phyloP scores from a whole-genome alignment of 2,329 filamentous ascomycete genomes.

The Amylocarpus encephaloides region DNA sequence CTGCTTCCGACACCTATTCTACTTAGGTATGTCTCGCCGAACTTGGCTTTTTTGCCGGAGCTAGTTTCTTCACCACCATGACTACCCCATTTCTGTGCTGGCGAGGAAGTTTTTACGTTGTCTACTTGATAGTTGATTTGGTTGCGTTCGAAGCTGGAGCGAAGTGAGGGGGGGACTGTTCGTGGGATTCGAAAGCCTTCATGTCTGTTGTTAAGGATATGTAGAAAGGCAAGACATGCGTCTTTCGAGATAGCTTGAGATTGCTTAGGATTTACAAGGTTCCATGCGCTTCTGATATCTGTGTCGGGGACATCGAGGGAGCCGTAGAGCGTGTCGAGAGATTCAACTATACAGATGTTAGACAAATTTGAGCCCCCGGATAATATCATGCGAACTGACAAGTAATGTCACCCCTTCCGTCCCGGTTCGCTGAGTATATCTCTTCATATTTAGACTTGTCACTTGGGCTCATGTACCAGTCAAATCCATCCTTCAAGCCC shows the following conservation, averaged over 20 bases:
- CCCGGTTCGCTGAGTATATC: constrained; percentile 89
- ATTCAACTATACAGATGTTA: constrained; percentile 49
- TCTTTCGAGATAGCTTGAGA: constrained; percentile 84
- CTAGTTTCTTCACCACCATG: constrained; percentile 72
- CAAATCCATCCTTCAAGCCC: constrained; percentile 91
- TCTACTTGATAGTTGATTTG: constrained; percentile 95
- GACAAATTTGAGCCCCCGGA: background rate
- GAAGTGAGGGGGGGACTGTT: constrained; percentile 82
- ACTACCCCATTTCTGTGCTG: constrained; percentile 70
- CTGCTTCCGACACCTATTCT: constrained; percentile 72
- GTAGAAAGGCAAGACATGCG: constrained; percentile 86
- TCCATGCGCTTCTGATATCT: constrained; percentile 90
- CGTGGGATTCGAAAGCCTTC: constrained; percentile 93
- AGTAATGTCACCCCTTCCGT: constrained; percentile 75
- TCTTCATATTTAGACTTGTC: constrained; percentile 95
- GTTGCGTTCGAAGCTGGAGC: constrained; percentile 87
- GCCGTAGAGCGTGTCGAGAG: constrained; percentile 78
- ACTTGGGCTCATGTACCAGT: constrained; percentile 96
- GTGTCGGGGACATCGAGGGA: constrained; percentile 67
- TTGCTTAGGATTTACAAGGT: constrained; percentile 90
- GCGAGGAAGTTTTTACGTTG: constrained; percentile 56
- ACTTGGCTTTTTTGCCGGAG: constrained; percentile 91
- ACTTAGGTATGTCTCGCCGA: constrained; percentile 93
- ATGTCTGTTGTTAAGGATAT: constrained; percentile 93
- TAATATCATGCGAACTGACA: constrained; percentile 46